phyloP scores from a whole-genome alignment of 2,329 filamentous ascomycete species.

The Cladosporium sp. region DNA sequence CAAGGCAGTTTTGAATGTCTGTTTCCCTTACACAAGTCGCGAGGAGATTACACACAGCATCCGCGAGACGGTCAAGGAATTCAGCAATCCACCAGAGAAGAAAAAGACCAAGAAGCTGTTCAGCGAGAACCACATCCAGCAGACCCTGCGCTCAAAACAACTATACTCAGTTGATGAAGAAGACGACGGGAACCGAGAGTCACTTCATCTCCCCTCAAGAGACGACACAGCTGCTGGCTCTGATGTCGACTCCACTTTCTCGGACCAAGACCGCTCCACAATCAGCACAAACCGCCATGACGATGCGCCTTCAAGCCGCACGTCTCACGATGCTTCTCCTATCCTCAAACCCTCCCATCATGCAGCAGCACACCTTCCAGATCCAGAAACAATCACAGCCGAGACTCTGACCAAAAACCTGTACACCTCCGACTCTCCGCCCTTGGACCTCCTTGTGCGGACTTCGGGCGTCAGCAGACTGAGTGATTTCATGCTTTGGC shows the following conservation, averaged over 20 bases:
- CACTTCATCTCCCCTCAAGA: not conserved
- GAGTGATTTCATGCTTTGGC: conserved; percentile 99
- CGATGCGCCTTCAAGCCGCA: conserved; percentile 23
- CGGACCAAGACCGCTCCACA: conserved; percentile 23
- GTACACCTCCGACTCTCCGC: conserved; percentile 82
- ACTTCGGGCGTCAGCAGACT: conserved; percentile 91
- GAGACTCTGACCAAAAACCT: conserved; percentile 82
- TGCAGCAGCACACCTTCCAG: conserved; percentile 48
- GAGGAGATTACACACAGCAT: conserved; percentile 94
- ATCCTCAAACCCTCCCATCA: conserved; percentile 15
- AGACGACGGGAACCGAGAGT: conserved; percentile 8
- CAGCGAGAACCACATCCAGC: conserved; percentile 59
- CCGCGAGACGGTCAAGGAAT: conserved; percentile 82
- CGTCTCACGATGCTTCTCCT: conserved; percentile 31
- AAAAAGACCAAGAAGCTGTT: conserved; percentile 53
- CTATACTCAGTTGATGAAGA: conserved; percentile 51
- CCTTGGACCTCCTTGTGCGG: conserved; percentile 84
- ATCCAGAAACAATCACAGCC: conserved; percentile 83
- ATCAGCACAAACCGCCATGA: conserved; percentile 16
- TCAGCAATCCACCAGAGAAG: conserved; percentile 61
- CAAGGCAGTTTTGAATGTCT: conserved; percentile 79
- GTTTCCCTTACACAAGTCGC: conserved; percentile 94
- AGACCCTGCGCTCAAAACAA: conserved; percentile 46
- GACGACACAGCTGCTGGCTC: conserved; percentile 4
- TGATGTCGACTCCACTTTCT: conserved; percentile 18